Conservation (phyloP, 2,329 filamentous ascomycete genomes). For the Ilyonectria destructans region DNA sequence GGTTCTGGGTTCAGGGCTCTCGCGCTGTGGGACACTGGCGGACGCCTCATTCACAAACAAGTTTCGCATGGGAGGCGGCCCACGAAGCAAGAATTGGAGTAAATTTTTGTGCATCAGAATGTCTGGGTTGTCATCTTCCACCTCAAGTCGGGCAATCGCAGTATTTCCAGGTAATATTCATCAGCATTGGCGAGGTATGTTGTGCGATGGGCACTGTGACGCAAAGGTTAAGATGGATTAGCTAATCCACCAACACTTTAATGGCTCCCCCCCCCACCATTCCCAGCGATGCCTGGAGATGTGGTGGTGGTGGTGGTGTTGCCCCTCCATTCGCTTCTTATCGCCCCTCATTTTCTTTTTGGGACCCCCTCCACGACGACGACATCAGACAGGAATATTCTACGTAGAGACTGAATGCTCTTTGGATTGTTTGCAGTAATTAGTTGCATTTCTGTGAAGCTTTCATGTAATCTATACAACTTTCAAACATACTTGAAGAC, state of each 20-base stretch:
- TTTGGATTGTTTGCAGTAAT: not conserved
- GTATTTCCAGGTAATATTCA: too few species aligned
- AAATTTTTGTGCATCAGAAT: not conserved
- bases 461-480: not conserved
- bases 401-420: not conserved
- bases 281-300: conserved; percentile 1
- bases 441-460: too few species aligned
- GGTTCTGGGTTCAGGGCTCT: not conserved
- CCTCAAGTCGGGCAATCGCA: too few species aligned
- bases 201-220: not conserved
- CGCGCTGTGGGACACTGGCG: not conserved
- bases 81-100: not conserved
- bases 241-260: conserved; percentile 16
- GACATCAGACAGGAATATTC: not conserved
- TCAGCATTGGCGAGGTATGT: not conserved
- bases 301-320: conserved; percentile 13
- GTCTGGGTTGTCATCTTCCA: too few species aligned
- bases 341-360: conserved; percentile 31
- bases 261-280: conserved; percentile 4
- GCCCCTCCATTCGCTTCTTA: conserved; percentile 29
- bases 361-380: conserved; percentile 5
- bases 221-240: conserved; percentile 3
- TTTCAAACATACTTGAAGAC: not conserved
- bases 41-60: not conserved
- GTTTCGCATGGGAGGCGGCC: not conserved